Evolutionary conservation across 495 filamentous ascomycete genomes (phyloP), one percentile per base, ranked within the genome.

Genomic region (Cryomyces minteri): DNA sequence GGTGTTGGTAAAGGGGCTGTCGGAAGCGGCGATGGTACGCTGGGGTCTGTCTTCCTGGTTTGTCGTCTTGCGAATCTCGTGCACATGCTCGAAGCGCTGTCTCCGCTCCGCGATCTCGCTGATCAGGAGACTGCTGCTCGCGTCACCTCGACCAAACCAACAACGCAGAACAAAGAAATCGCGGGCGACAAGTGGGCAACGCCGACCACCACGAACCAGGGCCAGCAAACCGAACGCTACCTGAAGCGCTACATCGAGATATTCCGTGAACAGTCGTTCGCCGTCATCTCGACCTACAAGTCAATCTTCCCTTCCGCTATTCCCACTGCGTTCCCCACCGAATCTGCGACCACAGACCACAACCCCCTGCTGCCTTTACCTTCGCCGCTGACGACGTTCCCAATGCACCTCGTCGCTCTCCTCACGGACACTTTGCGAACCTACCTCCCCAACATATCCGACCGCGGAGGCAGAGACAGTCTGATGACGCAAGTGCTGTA

Each of bases 191-290:
- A 59, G 55, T 42, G 54, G 58, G 31, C 49, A 53, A 31, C 58
- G 57, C 29, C 50, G 50, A 32, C 50, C 56, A n/a, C 53, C 46
- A 14, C 32, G 25, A 14, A 78, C 0, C 75, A 72, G 5, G 90
- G 88, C 0, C 84, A 92, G 54, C 90, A 98, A 55, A 94, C 88
- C 2, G 92, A 95, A 56, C 72, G 84, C 28, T 99, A 86, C 52
- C 65, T 99, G 34, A 99, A 99, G 59, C 69, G 84, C 43, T 99
- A 93, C 64, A 80, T 99, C 53, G 92, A 99, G 60, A 93, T 96
- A 31, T 96, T 95, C 63, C 81, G 92, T 43, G 92, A 99, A 62
- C 92, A 99, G 62, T 90, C 84, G 54, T 99, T 99, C 56, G 82
- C 81, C 8, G 92, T 95, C 48, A 73, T 96, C 18, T 87, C 82